Evolutionary conservation across 2,329 filamentous ascomycete species (phyloP).

Genomic region (Colletotrichum melonis): DNA sequence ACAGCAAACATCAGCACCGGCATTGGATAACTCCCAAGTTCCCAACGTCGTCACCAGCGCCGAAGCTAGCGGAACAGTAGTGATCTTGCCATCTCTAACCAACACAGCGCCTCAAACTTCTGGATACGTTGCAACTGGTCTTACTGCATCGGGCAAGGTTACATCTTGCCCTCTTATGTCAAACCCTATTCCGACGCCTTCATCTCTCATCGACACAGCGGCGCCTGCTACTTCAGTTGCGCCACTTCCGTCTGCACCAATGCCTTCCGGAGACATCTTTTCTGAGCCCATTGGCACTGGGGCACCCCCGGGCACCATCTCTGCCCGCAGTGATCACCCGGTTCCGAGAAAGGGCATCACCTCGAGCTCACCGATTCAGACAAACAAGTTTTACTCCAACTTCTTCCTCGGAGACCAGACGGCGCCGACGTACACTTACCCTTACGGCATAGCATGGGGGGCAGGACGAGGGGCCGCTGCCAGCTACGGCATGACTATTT

Average conservation of each 20-base stretch:
- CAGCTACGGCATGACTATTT: slow-evolving; percentile 83
- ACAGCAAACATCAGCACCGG: slow-evolving; percentile 14
- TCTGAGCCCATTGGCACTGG: slow-evolving; percentile 63
- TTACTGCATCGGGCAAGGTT: slow-evolving; percentile 37
- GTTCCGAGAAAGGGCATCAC: slow-evolving; percentile 64
- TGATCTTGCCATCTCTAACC: slow-evolving; percentile 44
- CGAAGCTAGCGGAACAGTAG: slow-evolving; percentile 41
- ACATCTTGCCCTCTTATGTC: slow-evolving; percentile 42
- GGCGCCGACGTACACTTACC: slow-evolving; percentile 78
- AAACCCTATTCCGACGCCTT: slow-evolving; percentile 49
- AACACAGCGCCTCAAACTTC: slow-evolving; percentile 45
- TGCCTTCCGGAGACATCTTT: slow-evolving; percentile 63
- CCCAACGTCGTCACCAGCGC: slow-evolving; percentile 41
- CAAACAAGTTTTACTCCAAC: slow-evolving; percentile 87
- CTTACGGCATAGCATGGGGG: slow-evolving; percentile 77
- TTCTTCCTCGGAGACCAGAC: slow-evolving; percentile 81
- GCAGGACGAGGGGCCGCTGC: slow-evolving; percentile 70
- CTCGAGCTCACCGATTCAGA: slow-evolving; percentile 66
- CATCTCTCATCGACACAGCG: slow-evolving; percentile 43
- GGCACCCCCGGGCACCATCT: slow-evolving; percentile 61
- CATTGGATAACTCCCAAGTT: slow-evolving; percentile 31
- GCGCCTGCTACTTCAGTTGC: neutral
- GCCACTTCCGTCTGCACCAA: slow-evolving; percentile 31
- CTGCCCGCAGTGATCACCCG: slow-evolving; percentile 65
- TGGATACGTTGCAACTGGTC: slow-evolving; percentile 42